phyloP scores from a whole-genome alignment of 257 asterid species.

The Lycium ferocissimum region DNA sequence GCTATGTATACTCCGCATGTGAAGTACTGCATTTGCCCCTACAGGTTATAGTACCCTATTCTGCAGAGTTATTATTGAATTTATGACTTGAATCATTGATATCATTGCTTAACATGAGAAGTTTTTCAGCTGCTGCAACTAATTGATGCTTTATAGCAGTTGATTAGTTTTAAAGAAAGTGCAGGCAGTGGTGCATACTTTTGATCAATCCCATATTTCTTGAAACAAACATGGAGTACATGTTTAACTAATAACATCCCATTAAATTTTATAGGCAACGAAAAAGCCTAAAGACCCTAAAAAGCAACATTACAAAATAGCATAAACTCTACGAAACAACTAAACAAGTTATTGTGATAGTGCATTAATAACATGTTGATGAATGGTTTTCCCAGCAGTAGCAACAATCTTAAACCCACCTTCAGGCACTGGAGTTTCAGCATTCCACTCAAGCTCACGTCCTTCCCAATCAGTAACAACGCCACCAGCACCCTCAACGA shows the following conservation, averaged over 20 bases:
- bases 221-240: no score
- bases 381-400: neutral
- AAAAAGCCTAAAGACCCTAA: no score
- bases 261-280: no score
- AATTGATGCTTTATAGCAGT: neutral
- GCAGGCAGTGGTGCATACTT: neutral
- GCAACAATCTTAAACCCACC: neutral
- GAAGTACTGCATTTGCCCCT: no score
- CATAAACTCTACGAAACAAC: neutral
- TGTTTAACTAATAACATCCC: no score
- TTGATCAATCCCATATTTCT: neutral
- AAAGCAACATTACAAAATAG: neutral
- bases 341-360: neutral
- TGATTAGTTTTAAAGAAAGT: neutral
- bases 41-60: neutral
- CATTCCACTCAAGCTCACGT: neutral
- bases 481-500: neutral
- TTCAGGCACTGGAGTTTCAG: neutral
- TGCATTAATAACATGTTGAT: neutral
- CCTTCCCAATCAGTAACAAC: slow-evolving; percentile 24
- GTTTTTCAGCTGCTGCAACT: neutral
- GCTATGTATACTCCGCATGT: no score
- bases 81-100: neutral
- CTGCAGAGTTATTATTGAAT: neutral
- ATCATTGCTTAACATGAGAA: slow-evolving; percentile 5